Base-by-base conservation (phyloP, 768 basidiomycete genomes). In the Pleurotus ostreatus region DNA sequence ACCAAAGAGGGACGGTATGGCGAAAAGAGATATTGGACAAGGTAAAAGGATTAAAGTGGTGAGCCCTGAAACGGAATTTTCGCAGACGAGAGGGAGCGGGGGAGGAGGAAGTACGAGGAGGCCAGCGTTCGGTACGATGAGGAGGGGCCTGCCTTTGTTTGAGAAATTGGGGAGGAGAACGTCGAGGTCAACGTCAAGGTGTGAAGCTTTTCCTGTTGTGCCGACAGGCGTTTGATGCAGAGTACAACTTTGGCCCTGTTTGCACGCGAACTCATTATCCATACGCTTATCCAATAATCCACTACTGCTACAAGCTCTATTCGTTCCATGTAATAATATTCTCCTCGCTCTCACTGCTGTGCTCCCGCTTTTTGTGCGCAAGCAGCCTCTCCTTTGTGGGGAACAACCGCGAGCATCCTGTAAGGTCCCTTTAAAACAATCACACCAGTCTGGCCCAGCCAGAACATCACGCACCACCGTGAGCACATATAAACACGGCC, bases 401-500 rank as follows among this genome's bases (percentile, higher is more conserved):
- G 63, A 87, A 90, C 41, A 92, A 73, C 23, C 88, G 83, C 65
- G 79, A 78, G 66, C 90, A 93, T 51, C 80, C 85, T 84, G 64
- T 3, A 49, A 45, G 47, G n/a, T 8, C 26, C 38, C 13, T 49
- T 20, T 49, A 18, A 26, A 55, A 41, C 44, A 47, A 46, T 11
- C 30, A 30, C 18, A 46, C 25, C 37, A 44, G 13, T 13, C 23
- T 16, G 12, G 40, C 43, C 6, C 26, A 7, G n/a, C 25, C 8
- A 47, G 34, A 40, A 15, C 22, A 51, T 37, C 30, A 64, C 68
- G 43, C 68, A 85, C 86, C 78, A 62, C 79, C 69, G 37, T 87
- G 72, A 3, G 77, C 85, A 62, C 90, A 92, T 55, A 92, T 90
- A 66, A 82, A 89, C n/a, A 92, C 87, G 0, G 88, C 83, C 2